Evolutionary conservation across 176 grass and related monocot species (phyloP).

Genomic region (Miscanthus lutarioriparius): DNA sequence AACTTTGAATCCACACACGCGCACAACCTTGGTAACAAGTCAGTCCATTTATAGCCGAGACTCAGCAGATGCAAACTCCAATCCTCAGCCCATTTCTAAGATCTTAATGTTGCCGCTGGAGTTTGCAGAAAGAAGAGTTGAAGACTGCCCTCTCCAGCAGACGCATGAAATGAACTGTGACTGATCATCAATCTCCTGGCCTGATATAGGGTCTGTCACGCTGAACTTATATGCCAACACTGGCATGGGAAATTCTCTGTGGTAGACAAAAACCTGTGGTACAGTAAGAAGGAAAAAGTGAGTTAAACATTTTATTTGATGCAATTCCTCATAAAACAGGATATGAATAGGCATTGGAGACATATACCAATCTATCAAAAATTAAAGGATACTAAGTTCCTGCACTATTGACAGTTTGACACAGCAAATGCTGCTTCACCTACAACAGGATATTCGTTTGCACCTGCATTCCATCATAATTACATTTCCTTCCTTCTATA

Average conservation of each 20-base stretch:
- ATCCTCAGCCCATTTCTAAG: constrained; percentile 81
- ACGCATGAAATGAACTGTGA: constrained; percentile 94
- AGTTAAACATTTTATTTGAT: constrained; percentile 4
- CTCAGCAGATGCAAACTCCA: background rate
- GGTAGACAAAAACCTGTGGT: constrained; percentile 93
- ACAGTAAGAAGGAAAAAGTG: constrained; percentile 17
- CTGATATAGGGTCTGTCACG: constrained; percentile 77
- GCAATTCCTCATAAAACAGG: background rate
- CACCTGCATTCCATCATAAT: constrained; percentile 12
- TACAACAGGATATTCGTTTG: background rate
- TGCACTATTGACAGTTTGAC: background rate
- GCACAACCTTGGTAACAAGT: constrained; percentile 23
- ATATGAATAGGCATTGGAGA: background rate
- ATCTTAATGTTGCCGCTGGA: constrained; percentile 91
- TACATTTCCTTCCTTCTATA: background rate
- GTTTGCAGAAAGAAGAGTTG: constrained; percentile 84
- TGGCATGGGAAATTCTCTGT: constrained; percentile 94
- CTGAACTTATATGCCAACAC: constrained; percentile 87
- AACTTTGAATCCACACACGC: background rate
- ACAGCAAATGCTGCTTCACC: background rate
- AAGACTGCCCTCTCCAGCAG: constrained; percentile 83
- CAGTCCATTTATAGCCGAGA: constrained; percentile 57
- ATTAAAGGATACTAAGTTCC: background rate
- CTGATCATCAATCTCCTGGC: constrained; percentile 82
- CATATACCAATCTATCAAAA: background rate